Base-by-base conservation (phyloP, 805 yeast species). In the Deakozyma indianensis region DNA sequence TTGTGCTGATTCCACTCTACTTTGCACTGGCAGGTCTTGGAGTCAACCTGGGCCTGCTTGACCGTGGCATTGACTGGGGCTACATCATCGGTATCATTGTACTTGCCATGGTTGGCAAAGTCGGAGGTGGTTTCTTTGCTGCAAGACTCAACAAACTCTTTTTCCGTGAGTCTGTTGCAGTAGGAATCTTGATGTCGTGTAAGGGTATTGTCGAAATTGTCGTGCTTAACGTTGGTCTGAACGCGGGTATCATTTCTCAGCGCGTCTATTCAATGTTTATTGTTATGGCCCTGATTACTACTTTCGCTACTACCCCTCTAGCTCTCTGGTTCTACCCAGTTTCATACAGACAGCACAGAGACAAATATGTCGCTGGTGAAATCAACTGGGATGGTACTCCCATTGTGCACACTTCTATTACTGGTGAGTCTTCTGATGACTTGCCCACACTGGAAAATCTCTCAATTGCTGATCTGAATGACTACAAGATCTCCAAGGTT, bases 191-290 rank as follows among this genome's bases (percentile, higher is more conserved):
- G 53, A 83, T 83, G 92, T 81, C 90, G 4, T 83, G 94, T 69
- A 83, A 83, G 61, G 94, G 94, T 61, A 81, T 83, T 51, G 92
- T 83, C 22, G 94, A 83, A 61, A 79, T 83, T 58, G 88, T 83
- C 38, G 92, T 83, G 20, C 66, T 83, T 51, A 77, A 75, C 38
- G 77, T 80, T 22, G 94, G 94, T 43, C 67, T 82, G 46, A 77
- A 74, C 49, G 82, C 92, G 3, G 74, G 74, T 0, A 83, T 83
- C 45, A 75, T 83, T 43, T 67, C 77, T 3, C 69, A 70, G 47
- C 76, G 74, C 49, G 77, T 78, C 1, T 83, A 75, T 58, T 79
- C 88, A 16, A 83, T 83, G 88, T 82, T 83, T 56, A 75, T 83
- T 46, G 75, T 83, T 32, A 83, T 83, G 94, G 87, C 94, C 0